Evolutionary conservation across 1,284 basidiomycete species (phyloP), one percentile per base, ranked within the genome.

Genomic region (Laetiporus sulphureus): DNA sequence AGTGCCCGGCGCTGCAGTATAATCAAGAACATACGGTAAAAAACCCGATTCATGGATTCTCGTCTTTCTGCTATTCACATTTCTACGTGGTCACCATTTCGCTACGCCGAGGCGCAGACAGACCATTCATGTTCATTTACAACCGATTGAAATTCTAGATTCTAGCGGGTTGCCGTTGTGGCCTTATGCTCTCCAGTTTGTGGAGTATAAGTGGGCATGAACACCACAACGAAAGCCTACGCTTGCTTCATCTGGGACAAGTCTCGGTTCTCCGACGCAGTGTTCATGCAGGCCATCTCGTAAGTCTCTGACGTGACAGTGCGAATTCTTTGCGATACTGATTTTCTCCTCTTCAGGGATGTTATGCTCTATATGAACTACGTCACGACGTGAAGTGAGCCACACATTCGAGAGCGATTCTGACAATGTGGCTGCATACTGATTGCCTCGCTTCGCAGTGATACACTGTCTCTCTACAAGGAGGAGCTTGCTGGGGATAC

Each of bases 381-480:
- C 29, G n/a, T 32, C 11, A n/a, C n/a, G n/a, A 52, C 23, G 42
- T 40, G n/a, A 44, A 44, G 43, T 40, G 21, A 31, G 41, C 20
- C 3, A 5, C 5, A 5, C 5, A 12, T 18, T 22, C 3, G 24
- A 11, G 18, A 20, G 6, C 15, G 2, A 11, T 15, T 12, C 7
- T n/a, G 18, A 34, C 10, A 20, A 25, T 13, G 11, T 30, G 12
- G 12, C 7, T 6, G 30, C 6, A 20, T 23, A 2, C 27, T 5
- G 32, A 10, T 11, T 33, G 10, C 7, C 18, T 1, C 1, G n/a
- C n/a, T n/a, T n/a, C n/a, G n/a, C 30, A 50, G 46, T 24, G 49
- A 50, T 32, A 40, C 46, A 18, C 29, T 50, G 8, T 48, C 46
- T 8, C 48, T 48, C 38, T 50, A 50, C 39, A 50, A 50, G 36